phyloP scores from a whole-genome alignment of 2,329 filamentous ascomycete species.

The Plectosphaerella cucumerina region DNA sequence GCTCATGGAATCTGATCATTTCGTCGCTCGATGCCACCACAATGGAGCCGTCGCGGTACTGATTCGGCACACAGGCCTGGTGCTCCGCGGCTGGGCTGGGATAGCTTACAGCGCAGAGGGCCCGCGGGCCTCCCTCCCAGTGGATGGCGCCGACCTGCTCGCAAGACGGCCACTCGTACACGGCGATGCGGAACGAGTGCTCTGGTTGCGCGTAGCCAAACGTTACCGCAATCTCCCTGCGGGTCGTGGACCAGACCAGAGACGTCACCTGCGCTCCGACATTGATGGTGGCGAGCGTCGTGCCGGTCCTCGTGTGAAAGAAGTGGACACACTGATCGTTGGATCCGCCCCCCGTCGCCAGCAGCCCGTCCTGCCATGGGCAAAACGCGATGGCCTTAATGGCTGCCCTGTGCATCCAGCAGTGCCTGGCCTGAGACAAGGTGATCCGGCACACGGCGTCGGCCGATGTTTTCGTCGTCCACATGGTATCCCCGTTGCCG shows the following conservation, averaged over 20 bases:
- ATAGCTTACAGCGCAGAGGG: conserved; percentile 70
- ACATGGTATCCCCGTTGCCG: conserved; percentile 17
- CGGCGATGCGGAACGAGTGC: conserved; percentile 81
- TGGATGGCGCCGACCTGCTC: conserved; percentile 79
- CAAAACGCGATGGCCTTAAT: conserved; percentile 97
- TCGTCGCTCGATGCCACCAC: conserved; percentile 90
- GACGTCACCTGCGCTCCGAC: conserved; percentile 92
- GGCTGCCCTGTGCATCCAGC: conserved; percentile 77
- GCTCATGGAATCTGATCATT: conserved; percentile 91
- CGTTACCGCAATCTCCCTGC: conserved; percentile 84
- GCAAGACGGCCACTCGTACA: conserved; percentile 94
- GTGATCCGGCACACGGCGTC: conserved; percentile 43
- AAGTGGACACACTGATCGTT: conserved; percentile 97
- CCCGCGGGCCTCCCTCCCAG: conserved; percentile 74
- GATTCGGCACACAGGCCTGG: conserved; percentile 5
- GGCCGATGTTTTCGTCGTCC: conserved; percentile 20
- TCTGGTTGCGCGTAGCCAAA: conserved; percentile 93
- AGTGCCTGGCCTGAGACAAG: conserved; percentile 59
- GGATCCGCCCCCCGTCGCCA: conserved; percentile 89
- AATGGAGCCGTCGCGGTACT: conserved; percentile 54
- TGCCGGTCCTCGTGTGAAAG: conserved; percentile 80
- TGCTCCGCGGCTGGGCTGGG: conserved; percentile 19
- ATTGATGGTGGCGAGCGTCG: conserved; percentile 82
- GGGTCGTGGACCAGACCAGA: conserved; percentile 81
- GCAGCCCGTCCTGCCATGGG: conserved; percentile 81